Evolutionary conservation across 495 filamentous ascomycete species (phyloP).

Genomic region (Neurospora intermedia): DNA sequence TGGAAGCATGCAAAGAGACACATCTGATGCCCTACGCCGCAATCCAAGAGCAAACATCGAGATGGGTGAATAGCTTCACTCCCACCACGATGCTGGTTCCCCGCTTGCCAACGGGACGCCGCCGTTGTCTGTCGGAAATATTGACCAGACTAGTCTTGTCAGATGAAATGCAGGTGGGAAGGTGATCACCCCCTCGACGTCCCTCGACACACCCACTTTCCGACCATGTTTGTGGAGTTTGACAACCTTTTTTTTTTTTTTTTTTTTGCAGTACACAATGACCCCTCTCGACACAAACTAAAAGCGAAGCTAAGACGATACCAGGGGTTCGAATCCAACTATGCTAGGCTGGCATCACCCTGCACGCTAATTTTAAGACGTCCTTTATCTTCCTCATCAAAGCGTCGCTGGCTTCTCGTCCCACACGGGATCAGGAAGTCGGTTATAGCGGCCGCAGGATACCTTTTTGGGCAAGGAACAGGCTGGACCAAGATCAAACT

Average conservation of each 20-base stretch:
- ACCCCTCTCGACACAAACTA: background rate
- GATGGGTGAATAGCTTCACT: background rate
- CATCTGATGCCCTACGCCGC: background rate
- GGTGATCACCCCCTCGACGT: background rate
- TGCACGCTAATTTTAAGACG: background rate
- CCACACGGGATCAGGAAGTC: background rate
- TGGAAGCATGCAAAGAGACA: background rate
- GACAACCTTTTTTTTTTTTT: background rate
- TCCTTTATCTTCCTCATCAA: background rate
- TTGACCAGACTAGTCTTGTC: background rate
- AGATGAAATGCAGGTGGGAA: background rate
- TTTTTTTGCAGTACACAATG: background rate
- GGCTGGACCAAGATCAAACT: background rate
- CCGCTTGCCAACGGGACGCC: background rate
- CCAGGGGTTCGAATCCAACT: background rate
- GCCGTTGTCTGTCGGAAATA: background rate
- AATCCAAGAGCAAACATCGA: background rate
- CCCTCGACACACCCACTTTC: background rate
- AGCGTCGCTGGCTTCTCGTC: background rate
- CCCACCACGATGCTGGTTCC: background rate
- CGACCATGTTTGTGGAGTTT: background rate
- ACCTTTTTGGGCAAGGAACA: background rate
- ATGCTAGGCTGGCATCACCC: background rate
- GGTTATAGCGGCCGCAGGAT: background rate
- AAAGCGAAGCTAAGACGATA: background rate